phyloP scores from a whole-genome alignment of 2,329 filamentous ascomycete species.

The Colletotrichum cordylinicola region DNA sequence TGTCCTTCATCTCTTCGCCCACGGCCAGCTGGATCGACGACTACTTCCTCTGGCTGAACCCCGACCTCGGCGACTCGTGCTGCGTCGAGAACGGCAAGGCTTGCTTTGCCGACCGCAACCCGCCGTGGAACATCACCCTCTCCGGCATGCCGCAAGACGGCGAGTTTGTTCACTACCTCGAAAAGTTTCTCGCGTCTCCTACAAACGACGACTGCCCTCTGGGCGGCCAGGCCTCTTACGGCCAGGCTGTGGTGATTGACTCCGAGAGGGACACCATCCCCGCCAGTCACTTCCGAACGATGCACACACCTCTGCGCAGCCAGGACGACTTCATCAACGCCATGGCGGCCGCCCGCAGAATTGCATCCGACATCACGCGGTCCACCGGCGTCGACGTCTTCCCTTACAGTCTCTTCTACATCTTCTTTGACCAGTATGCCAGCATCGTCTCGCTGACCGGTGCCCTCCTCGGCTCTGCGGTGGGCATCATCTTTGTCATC shows the following conservation, averaged over 20 bases:
- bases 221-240: constrained; percentile 87
- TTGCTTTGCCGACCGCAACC: constrained; percentile 81
- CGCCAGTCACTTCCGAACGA: constrained; percentile 90
- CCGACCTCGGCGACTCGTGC: constrained; percentile 74
- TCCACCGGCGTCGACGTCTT: constrained; percentile 84
- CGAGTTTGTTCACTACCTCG: constrained; percentile 88
- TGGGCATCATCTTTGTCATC: constrained; percentile 85
- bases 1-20: constrained; percentile 87
- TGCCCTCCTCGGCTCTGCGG: constrained; percentile 79
- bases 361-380: constrained; percentile 76
- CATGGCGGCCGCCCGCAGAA: constrained; percentile 87
- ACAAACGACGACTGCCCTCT: constrained; percentile 86
- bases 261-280: constrained; percentile 69
- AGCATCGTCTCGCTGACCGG: constrained; percentile 82
- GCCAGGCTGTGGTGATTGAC: constrained; percentile 82
- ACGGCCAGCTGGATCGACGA: constrained; percentile 96
- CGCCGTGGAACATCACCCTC: constrained; percentile 88
- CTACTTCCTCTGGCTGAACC: constrained; percentile 88
- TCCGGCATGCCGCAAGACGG: constrained; percentile 89
- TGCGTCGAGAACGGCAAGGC: constrained; percentile 74
- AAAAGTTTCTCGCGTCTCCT: constrained; percentile 81
- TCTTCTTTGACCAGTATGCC: constrained; percentile 98
- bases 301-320: constrained; percentile 83
- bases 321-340: constrained; percentile 94
- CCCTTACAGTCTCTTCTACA: constrained; percentile 96